Conservation (phyloP, 768 basidiomycete genomes). For the Terana coerulea region DNA sequence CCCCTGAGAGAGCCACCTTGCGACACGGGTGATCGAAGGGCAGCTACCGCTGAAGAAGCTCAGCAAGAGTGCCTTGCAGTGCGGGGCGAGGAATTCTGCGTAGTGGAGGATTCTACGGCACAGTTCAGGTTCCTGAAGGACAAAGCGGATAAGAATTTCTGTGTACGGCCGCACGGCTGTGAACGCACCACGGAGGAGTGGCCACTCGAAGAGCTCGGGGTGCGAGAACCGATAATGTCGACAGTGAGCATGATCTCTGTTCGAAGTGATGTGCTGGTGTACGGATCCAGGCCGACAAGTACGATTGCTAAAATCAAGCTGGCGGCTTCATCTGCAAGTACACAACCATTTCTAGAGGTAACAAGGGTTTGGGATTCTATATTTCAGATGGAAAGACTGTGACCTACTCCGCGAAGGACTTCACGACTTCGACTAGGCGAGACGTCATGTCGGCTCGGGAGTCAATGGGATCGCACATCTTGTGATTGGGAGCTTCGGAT, state of each 20-base stretch:
- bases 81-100: constrained; percentile 36
- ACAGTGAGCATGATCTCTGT: constrained; percentile 45
- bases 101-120: constrained; percentile 43
- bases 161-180: not conserved
- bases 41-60: constrained; percentile 50
- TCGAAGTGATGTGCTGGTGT: constrained; percentile 40
- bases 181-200: constrained; percentile 20
- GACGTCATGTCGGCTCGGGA: constrained; percentile 32
- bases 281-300: constrained; percentile 53
- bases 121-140: constrained; percentile 42
- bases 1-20: constrained; percentile 52
- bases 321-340: constrained; percentile 38
- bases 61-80: constrained; percentile 48
- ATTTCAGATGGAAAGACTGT: not conserved
- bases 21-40: constrained; percentile 48
- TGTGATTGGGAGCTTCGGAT: not conserved
- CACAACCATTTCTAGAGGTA: constrained; percentile 29
- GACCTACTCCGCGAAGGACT: constrained; percentile 44
- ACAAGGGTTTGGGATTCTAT: not conserved
- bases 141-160: not conserved
- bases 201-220: constrained; percentile 28
- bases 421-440: constrained; percentile 41
- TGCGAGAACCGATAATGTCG: constrained; percentile 41
- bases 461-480: constrained; percentile 12
- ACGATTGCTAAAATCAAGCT: constrained; percentile 48